Evolutionary conservation across 1,284 basidiomycete genomes (phyloP).

Genomic region (Sutorius eximius): DNA sequence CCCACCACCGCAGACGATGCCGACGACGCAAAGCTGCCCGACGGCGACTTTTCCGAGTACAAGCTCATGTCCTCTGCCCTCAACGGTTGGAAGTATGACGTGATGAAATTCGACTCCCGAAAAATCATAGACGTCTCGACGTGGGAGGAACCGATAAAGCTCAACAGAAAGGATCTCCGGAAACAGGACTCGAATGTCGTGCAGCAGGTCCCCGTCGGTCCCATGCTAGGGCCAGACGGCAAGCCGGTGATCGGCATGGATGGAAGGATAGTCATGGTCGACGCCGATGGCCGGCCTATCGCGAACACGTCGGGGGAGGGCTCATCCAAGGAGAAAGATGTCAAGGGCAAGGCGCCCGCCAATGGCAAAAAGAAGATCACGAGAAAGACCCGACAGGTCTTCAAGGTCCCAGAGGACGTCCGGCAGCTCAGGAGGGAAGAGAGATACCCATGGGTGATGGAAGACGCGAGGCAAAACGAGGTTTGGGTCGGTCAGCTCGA

Average conservation of each 20-base stretch:
- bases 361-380: constrained; percentile 72
- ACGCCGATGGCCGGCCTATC: constrained; percentile 72
- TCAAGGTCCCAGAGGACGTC: constrained; percentile 65
- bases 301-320: constrained; percentile 42
- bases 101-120: constrained; percentile 79
- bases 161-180: constrained; percentile 80
- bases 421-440: constrained; percentile 78
- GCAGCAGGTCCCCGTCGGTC: constrained; percentile 53
- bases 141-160: constrained; percentile 73
- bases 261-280: constrained; percentile 77
- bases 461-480: constrained; percentile 68
- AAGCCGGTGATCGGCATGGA: constrained; percentile 75
- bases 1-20: constrained; percentile 34
- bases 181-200: constrained; percentile 44
- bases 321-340: constrained; percentile 42
- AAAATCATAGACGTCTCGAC: constrained; percentile 61
- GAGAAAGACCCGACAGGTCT: constrained; percentile 85
- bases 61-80: constrained; percentile 71
- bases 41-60: constrained; percentile 67
- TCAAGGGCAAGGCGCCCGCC: constrained; percentile 45
- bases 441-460: constrained; percentile 86
- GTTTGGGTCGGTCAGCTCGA: constrained; percentile 81
- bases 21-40: constrained; percentile 52
- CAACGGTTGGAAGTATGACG: constrained; percentile 83
- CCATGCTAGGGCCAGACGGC: constrained; percentile 74